A percentile compares a stretch with the other conserved stretches of the same genome.
Conservation (phyloP, 345 rosid species). For the Triadica sebifera region DNA sequence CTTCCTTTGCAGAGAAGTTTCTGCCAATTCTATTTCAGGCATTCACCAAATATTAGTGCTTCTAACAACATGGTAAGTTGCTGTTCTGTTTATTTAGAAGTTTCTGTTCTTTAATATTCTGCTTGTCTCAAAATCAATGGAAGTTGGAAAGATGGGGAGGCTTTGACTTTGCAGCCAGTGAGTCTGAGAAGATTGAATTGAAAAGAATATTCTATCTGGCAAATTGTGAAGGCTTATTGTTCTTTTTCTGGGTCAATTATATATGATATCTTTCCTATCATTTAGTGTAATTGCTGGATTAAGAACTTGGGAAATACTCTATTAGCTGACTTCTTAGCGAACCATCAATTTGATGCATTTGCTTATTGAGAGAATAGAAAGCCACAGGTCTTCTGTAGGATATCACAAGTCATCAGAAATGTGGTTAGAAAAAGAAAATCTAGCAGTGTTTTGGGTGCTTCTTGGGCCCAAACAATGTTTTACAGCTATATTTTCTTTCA, state of each 20-base stretch:
- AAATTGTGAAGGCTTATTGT: background rate
- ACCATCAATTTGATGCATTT: background rate
- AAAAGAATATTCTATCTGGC: background rate
- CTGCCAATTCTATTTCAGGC: constrained; percentile 69
- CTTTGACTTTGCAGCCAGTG: background rate
- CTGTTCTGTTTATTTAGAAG: background rate
- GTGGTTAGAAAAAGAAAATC: background rate
- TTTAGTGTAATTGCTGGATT: background rate
- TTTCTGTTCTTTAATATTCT: background rate
- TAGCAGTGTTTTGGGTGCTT: background rate
- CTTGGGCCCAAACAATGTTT: background rate
- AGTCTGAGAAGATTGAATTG: background rate
- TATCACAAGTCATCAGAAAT: background rate
- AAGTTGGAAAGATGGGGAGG: constrained; percentile 3
- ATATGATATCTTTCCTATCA: background rate
- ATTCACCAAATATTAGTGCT: constrained; percentile 57
- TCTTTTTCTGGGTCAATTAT: background rate
- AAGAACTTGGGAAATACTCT: background rate
- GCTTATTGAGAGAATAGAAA: background rate
- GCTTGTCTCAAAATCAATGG: background rate
- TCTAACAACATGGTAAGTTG: constrained; percentile 68
- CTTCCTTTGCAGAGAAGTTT: constrained; percentile 54
- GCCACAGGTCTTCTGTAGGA: background rate
- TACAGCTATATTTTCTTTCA: background rate
- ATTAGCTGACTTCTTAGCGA: background rate